phyloP scores from a whole-genome alignment of 1,139 yeast species.

The Oligophagozyma castellii region DNA sequence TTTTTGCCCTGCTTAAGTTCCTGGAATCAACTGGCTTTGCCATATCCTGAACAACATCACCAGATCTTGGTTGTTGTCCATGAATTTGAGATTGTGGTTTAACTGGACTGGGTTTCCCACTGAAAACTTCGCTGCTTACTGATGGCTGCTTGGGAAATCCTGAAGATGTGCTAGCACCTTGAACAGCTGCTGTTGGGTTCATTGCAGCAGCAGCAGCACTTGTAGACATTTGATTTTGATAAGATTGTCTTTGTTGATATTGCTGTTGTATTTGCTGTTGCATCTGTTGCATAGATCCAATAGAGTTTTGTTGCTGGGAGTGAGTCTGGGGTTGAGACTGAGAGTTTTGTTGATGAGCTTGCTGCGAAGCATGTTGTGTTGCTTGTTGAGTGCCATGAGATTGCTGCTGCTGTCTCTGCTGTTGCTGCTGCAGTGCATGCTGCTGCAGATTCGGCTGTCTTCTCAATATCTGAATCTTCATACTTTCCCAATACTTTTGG shows the following conservation, averaged over 20 bases:
- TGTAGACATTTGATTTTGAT: neutral
- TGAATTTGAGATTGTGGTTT: too few species aligned
- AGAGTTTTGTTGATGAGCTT: neutral
- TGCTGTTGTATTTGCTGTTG: constrained; percentile 12
- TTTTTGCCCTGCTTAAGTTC: too few species aligned
- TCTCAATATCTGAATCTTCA: constrained; percentile 34
- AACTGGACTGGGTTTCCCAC: neutral
- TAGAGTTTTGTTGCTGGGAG: neutral
- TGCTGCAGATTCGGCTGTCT: constrained; percentile 27
- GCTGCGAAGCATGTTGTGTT: neutral
- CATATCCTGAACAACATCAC: too few species aligned
- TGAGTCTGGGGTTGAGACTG: neutral
- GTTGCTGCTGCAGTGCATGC: constrained; percentile 19
- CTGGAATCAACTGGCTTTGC: too few species aligned
- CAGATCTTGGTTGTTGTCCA: too few species aligned
- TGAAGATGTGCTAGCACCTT: neutral
- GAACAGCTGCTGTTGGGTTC: neutral
- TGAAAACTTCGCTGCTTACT: neutral
- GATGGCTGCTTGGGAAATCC: neutral
- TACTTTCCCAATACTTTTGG: constrained; percentile 54
- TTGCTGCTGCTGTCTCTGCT: constrained; percentile 2
- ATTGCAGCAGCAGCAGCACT: neutral
- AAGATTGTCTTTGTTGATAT: constrained; percentile 5
- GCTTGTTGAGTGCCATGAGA: constrained; percentile 2
- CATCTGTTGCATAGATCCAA: constrained; percentile 1